Conservation (phyloP, 148 eudicot genomes). For the Fallopia convolvulus region DNA sequence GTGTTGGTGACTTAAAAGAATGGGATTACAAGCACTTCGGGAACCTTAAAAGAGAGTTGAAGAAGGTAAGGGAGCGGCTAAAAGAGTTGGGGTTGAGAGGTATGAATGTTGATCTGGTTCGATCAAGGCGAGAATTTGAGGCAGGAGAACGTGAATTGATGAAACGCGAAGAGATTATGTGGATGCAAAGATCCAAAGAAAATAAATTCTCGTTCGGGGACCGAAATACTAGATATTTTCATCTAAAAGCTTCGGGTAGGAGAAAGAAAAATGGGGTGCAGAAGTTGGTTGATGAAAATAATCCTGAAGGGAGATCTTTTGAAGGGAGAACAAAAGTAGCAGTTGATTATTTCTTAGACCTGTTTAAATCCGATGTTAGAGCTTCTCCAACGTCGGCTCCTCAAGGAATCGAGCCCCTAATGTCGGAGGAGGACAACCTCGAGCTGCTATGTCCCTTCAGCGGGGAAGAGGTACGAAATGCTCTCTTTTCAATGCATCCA, state of each 20-base stretch:
- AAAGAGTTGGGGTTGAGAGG: background rate
- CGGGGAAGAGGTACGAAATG: too few relatives aligned
- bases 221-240: background rate
- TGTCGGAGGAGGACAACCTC: too few relatives aligned
- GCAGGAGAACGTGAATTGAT: background rate
- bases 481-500: too few relatives aligned
- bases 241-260: background rate
- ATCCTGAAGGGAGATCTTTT: background rate
- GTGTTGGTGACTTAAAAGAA: too few relatives aligned
- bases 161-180: background rate
- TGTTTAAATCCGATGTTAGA: too few relatives aligned
- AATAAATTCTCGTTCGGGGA: background rate
- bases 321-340: too few relatives aligned
- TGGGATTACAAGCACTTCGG: too few relatives aligned
- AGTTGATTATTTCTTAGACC: too few relatives aligned
- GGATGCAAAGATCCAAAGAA: background rate
- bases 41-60: background rate
- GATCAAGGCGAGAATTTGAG: background rate
- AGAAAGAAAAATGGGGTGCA: background rate
- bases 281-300: background rate
- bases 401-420: too few relatives aligned
- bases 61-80: background rate
- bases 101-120: background rate
- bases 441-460: too few relatives aligned
- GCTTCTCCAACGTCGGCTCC: too few relatives aligned